Base-by-base conservation (phyloP, 257 asterid species). In the Sherardia arvensis region DNA sequence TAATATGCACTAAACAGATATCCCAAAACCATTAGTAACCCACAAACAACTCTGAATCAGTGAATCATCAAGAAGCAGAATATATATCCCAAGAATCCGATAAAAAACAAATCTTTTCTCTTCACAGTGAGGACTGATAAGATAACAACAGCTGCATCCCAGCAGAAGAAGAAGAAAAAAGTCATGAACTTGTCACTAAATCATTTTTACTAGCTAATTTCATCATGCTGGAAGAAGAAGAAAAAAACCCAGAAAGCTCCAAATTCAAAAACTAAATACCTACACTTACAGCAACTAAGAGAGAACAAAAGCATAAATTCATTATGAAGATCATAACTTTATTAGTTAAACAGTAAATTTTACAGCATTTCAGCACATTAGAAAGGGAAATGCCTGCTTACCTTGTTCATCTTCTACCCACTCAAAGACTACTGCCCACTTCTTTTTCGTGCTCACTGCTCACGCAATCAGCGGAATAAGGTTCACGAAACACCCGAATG, bases 391-490 rank as follows among this genome's bases (percentile, higher is more conserved):
- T 26, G 36, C 21, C 27, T 12, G n/a, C 38, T 27, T 65, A 65
- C 62, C 53, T n/a, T 48, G 9, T 65, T 48, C 25, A 53, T 53
- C 21, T 33, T 65, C 38, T 51, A 12, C 57, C 38, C 69, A 20
- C 29, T 25, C n/a, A 25, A 25, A 12, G 62, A 59, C 5, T 53
- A 65, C 45, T 28, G 34, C 15, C 62, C 69, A 65, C 36, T 65
- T 33, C 20, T 53, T 27, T 36, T 32, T 53, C 7, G 61, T 49
- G 49, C 32, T 65, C 49, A 20, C n/a, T n/a, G n/a, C n/a, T n/a
- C 58, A 3, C 21, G 29, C 15, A 7, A 53, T 22, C 58, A 21
- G 27, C 8, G 22, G 22, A 53, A 6, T 49, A 17, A 51, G 57
- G 26, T 49, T 49, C 25, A 20, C 45, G 17, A 36, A 36, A 12